Evolutionary conservation across 2,329 filamentous ascomycete genomes (phyloP), one percentile per base, ranked within the genome.

Genomic region (Lachnellula subtilissima): DNA sequence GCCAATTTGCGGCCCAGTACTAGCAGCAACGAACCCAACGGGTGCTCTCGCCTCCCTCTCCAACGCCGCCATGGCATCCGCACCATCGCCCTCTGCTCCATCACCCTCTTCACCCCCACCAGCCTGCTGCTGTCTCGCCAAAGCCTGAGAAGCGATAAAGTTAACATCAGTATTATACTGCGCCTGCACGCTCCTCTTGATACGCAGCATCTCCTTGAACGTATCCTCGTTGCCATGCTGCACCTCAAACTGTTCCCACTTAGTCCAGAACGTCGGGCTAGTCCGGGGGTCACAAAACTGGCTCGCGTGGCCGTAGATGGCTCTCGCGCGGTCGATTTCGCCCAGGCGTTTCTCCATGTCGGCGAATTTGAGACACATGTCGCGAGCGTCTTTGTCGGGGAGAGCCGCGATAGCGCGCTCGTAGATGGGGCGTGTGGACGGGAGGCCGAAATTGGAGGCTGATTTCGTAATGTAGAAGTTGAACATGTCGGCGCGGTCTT

Each of bases 391-490:
- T 60, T 80, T 83, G 72, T 99, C 94, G 0, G 95, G 93, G 37
- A 99, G 78, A n/a, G 91, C 89, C 11, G 90, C 86, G 64, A 99
- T 96, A 39, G 94, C 93, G 55, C 92, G 86, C 75, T 99, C 94
- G 77, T 99, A 99, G 65, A 99, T 99, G 0, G 91, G 87, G 51
- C 94, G 80, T 3, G 94, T 97, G 0, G 94, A 97, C 0, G 94
- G 92, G 51, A 99, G 82, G 35, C 95, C 94, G 68, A 99, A 99
- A 74, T 99, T 99, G 19, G 91, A 96, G 1, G 94, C 94, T 0
- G 92, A 97, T 72, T 99, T 97, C 56, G 93, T 97, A 70, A 99
- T 97, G 77, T 99, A 99, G 71, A 97, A 96, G 72, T 96, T 94
- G 77, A 97, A 99, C 92, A 99, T 97, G 67, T 96, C 91, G 58